Conservation (phyloP, 202 grass and related monocot species). For the Brachypodium distachyon region DNA sequence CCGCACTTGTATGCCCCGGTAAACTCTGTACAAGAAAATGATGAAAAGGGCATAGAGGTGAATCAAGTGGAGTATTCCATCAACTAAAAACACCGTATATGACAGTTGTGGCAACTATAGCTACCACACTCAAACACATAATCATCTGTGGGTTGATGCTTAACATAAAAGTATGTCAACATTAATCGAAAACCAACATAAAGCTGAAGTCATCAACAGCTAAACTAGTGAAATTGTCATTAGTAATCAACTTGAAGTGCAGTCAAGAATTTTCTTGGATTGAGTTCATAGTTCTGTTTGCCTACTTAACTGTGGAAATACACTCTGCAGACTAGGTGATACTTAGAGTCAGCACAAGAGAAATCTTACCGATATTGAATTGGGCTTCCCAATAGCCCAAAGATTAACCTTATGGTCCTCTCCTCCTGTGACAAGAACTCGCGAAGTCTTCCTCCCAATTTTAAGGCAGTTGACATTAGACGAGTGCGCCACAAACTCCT, state of each 20-base stretch:
- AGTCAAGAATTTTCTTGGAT: neutral
- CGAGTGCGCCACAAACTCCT: constrained; percentile 95
- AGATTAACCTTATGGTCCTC: constrained; percentile 97
- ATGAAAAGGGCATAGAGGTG: neutral
- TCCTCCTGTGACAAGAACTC: constrained; percentile 89
- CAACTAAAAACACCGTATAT: neutral
- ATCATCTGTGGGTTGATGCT: neutral
- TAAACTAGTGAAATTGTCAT: neutral
- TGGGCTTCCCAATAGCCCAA: constrained; percentile 95
- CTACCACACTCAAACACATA: neutral
- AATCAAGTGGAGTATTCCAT: neutral
- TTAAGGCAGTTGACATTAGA: constrained; percentile 99
- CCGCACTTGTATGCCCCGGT: constrained; percentile 87
- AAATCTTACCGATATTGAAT: constrained; percentile 75
- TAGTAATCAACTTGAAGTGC: neutral
- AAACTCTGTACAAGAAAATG: constrained; percentile 54
- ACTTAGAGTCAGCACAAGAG: neutral
- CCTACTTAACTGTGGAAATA: neutral
- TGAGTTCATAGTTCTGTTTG: neutral
- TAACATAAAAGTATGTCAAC: constrained; percentile 5
- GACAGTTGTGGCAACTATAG: neutral
- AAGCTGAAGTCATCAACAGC: neutral
- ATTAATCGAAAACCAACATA: constrained; percentile 1
- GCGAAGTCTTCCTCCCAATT: constrained; percentile 88
- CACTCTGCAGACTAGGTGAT: neutral